Base-by-base conservation (phyloP, 2,329 filamentous ascomycete genomes). In the Madurella mycetomatis region DNA sequence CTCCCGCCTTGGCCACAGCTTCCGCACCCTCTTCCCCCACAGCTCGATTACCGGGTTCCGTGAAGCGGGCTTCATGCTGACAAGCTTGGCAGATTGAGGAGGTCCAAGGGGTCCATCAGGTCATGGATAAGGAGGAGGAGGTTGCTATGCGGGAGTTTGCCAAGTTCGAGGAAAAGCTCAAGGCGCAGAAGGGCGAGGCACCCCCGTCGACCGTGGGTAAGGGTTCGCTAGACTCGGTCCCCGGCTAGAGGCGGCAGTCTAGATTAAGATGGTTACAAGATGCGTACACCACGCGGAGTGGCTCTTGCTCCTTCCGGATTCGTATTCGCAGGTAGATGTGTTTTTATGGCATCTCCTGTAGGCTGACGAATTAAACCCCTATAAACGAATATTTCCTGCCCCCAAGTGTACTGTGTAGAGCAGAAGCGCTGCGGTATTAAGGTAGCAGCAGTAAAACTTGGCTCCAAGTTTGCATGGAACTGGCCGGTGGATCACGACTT, bases 71-170 rank as follows among this genome's bases (percentile, higher is more conserved):
- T 1, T 13, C 52, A 41, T 4, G 34, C 54, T 57, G 37, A 57
- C 42, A 30, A 25, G 37, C 8, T 15, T 19, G 25, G 31, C 72
- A 96, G 83, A 96, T 97, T 61, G 92, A 96, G 70, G 94, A 97
- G 71, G 94, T 97, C 40, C 86, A 95, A 71, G 90, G 88, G 2
- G 92, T 99, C 41, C 83, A 90, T 60, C 92, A 97, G 71, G 87
- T 96, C 2, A 72, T 96, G 65, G 92, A 97, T 64, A 82, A 90
- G 64, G 94, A 96, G 72, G 94, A 97, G 69, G 90, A 95, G 71
- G 82, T 96, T 61, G 85, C 92, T 1, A 72, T 92, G 66, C 74
- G 85, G 63, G 94, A 97, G 69, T 97, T 99, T 73, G 89, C 87
- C 61, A 94, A 89, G 73, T 99, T 97, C 69, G 92, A 97, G 71